Evolutionary conservation across 2,329 filamentous ascomycete species (phyloP).

Genomic region (Trichoderma hamatum): DNA sequence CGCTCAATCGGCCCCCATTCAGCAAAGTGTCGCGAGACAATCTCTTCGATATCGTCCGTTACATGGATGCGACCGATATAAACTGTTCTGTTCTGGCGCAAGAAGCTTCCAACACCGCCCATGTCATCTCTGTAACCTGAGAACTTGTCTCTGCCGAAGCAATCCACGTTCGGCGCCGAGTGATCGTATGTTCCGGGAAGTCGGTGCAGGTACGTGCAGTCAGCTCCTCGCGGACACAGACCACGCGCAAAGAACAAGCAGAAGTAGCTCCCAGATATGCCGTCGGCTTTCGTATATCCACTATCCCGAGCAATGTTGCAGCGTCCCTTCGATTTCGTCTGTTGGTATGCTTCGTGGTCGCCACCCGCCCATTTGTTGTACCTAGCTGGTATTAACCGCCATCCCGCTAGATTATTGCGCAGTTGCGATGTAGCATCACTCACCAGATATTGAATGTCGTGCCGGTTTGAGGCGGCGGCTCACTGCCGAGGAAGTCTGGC

Average conservation of each 20-base stretch:
- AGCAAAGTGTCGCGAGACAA: conserved; percentile 90
- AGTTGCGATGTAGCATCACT: not conserved
- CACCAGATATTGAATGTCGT: conserved; percentile 80
- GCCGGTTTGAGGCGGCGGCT: conserved; percentile 88
- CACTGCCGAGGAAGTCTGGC: conserved; percentile 76
- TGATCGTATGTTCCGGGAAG: conserved; percentile 82
- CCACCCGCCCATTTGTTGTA: conserved; percentile 98
- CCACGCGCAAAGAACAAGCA: conserved; percentile 91
- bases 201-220: conserved; percentile 93
- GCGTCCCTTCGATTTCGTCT: conserved; percentile 81
- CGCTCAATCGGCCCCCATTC: conserved; percentile 96
- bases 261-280: conserved; percentile 80
- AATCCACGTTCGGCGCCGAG: conserved; percentile 92
- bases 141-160: conserved; percentile 86
- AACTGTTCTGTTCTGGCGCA: conserved; percentile 89
- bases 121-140: conserved; percentile 95
- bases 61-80: conserved; percentile 95
- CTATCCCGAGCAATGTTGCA: conserved; percentile 83
- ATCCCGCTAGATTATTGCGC: not conserved
- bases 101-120: conserved; percentile 93
- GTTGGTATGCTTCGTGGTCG: conserved; percentile 88
- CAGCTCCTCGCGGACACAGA: conserved; percentile 79
- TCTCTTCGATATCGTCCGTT: conserved; percentile 94
- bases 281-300: conserved; percentile 78
- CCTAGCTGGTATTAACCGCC: conserved; percentile 61